Evolutionary conservation across 2,329 filamentous ascomycete species (phyloP).

Genomic region (Pestalotiopsis sp.): DNA sequence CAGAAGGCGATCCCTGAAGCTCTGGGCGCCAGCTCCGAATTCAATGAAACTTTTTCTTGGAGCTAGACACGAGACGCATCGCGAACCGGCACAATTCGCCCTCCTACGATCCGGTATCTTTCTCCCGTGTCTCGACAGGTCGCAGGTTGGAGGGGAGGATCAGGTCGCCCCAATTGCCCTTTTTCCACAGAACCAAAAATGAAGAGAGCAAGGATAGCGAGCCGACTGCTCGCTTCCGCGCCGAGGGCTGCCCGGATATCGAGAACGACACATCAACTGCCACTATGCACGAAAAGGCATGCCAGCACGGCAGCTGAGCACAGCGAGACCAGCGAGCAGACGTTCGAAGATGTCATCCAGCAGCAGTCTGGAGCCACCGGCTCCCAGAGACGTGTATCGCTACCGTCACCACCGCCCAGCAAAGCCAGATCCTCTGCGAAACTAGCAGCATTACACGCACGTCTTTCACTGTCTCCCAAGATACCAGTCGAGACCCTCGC

Average conservation of each 20-base stretch:
- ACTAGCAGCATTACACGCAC: constrained; percentile 87
- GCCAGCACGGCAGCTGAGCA: constrained; percentile 10
- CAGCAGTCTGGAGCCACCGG: not conserved
- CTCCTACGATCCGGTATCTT: constrained; percentile 2
- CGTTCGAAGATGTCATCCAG: not conserved
- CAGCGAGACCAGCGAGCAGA: not conserved
- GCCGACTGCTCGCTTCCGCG: constrained; percentile 52
- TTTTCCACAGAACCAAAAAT: constrained; percentile 34
- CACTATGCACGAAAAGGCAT: constrained; percentile 14
- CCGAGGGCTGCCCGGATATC: constrained; percentile 28
- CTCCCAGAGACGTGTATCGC: constrained; percentile 27
- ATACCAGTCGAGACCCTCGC: constrained; percentile 85
- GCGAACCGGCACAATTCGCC: constrained; percentile 4
- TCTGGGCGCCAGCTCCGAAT: constrained; percentile 4
- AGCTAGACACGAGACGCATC: constrained; percentile 7
- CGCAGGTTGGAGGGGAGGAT: constrained; percentile 9
- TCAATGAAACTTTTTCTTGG: constrained; percentile 11
- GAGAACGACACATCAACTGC: constrained; percentile 9
- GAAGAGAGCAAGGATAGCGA: constrained; percentile 64
- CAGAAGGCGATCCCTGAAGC: constrained; percentile 7
- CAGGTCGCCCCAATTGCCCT: not conserved
- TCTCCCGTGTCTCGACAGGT: not conserved
- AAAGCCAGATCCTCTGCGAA: constrained; percentile 76
- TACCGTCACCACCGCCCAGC: constrained; percentile 72
- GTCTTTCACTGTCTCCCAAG: constrained; percentile 77